phyloP scores from a whole-genome alignment of 805 yeast genomes.

The Lachancea nothofagi region DNA sequence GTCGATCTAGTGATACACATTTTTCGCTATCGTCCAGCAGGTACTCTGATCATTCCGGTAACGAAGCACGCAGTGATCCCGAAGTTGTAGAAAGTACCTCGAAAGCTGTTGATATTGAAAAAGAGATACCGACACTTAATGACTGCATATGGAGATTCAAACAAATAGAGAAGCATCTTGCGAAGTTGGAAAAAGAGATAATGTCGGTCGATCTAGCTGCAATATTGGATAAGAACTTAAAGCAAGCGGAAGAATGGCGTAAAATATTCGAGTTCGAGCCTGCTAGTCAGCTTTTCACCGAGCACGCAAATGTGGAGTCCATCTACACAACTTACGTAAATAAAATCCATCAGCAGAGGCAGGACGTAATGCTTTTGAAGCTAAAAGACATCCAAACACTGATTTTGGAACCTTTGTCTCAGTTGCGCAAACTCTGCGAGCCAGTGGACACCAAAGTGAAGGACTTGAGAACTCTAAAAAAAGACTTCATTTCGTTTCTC shows the following conservation, averaged over 20 bases:
- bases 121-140: conserved; percentile 12
- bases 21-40: conserved; percentile 15
- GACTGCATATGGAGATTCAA: conserved; percentile 24
- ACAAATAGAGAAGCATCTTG: conserved; percentile 17
- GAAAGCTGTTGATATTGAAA: not conserved
- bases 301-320: conserved; percentile 23
- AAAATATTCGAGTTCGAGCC: conserved; percentile 24
- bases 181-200: conserved; percentile 19
- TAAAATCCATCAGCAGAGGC: conserved; percentile 26
- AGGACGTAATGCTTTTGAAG: conserved; percentile 26
- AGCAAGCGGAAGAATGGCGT: conserved; percentile 28
- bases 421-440: conserved; percentile 23
- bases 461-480: conserved; percentile 31
- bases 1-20: conserved; percentile 7
- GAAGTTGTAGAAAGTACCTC: not conserved
- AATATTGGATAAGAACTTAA: conserved; percentile 18
- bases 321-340: conserved; percentile 28
- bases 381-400: conserved; percentile 24
- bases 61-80: not conserved
- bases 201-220: conserved; percentile 16
- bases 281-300: conserved; percentile 13
- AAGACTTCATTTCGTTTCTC: conserved; percentile 31
- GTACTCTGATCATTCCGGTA: conserved; percentile 15
- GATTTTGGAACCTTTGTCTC: conserved; percentile 28
- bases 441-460: conserved; percentile 24